Evolutionary conservation across 139 green algal genomes (phyloP).

Genomic region (Picochlorum sp.): DNA sequence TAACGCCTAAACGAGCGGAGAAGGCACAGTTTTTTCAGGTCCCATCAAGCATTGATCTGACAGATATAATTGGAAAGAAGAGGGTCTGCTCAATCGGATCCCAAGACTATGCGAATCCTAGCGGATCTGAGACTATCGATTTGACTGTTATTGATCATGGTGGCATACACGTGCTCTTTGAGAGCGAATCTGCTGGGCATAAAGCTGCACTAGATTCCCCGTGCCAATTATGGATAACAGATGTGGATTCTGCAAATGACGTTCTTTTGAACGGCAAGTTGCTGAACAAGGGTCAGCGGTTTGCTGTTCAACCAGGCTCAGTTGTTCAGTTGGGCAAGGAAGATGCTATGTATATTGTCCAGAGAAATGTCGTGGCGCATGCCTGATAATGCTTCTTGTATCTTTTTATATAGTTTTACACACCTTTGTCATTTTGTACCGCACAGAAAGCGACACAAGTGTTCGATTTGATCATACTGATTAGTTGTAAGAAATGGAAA

Average conservation of each 20-base stretch:
- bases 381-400: background rate
- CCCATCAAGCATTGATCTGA: background rate
- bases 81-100: conserved; percentile 8
- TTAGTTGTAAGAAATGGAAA: too few relatives aligned
- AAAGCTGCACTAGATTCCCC: conserved; percentile 14
- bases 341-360: conserved; percentile 1
- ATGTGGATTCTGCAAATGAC: background rate
- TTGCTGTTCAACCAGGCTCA: conserved; percentile 7
- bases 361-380: background rate
- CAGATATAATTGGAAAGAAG: background rate
- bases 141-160: conserved; percentile 17
- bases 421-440: too few relatives aligned
- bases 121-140: conserved; percentile 10
- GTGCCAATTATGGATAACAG: conserved; percentile 13
- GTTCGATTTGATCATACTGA: too few relatives aligned
- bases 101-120: background rate
- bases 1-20: background rate
- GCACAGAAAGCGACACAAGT: too few relatives aligned
- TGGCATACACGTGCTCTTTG: conserved; percentile 21
- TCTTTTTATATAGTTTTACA: background rate
- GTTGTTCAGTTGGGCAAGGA: conserved; percentile 1
- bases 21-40: background rate
- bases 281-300: conserved; percentile 13
- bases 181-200: conserved; percentile 11
- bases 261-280: background rate